Evolutionary conservation across 805 yeast species (phyloP).

Genomic region (Candida cerambycidarum): DNA sequence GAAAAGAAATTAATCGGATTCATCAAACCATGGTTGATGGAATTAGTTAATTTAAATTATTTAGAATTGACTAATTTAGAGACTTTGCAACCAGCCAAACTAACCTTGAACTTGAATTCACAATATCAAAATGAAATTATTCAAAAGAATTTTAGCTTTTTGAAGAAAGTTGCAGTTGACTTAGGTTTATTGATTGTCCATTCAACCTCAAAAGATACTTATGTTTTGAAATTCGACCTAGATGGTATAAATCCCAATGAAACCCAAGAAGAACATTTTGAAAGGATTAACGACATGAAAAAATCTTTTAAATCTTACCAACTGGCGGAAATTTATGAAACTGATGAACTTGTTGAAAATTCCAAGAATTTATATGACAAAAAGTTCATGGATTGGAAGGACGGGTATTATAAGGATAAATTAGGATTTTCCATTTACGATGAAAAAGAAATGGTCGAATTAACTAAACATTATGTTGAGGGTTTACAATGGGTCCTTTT

Average conservation of each 20-base stretch:
- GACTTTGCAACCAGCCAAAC: constrained; percentile 17
- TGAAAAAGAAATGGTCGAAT: constrained; percentile 54
- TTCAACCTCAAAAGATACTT: constrained; percentile 54
- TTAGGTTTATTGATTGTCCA: constrained; percentile 67
- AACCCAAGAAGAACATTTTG: constrained; percentile 61
- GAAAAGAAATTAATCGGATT: constrained; percentile 72
- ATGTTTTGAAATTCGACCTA: constrained; percentile 62
- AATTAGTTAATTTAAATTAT: constrained; percentile 27
- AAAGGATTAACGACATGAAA: constrained; percentile 51
- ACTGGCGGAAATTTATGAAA: constrained; percentile 60
- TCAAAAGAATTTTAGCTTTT: constrained; percentile 54
- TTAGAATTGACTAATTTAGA: constrained; percentile 35
- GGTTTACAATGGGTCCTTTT: constrained; percentile 96
- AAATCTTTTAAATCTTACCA: constrained; percentile 63
- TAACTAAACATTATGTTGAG: constrained; percentile 81
- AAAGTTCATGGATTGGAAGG: constrained; percentile 81
- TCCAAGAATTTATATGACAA: constrained; percentile 63
- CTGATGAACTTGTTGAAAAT: constrained; percentile 49
- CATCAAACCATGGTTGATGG: constrained; percentile 51
- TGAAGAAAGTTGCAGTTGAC: constrained; percentile 64
- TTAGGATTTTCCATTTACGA: constrained; percentile 66
- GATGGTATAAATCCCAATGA: constrained; percentile 74
- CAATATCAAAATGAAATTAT: constrained; percentile 35
- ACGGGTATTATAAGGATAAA: constrained; percentile 80
- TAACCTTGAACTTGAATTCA: constrained; percentile 40